Evolutionary conservation across 2,329 filamentous ascomycete genomes (phyloP).

Genomic region (Cercospora brassicicola): DNA sequence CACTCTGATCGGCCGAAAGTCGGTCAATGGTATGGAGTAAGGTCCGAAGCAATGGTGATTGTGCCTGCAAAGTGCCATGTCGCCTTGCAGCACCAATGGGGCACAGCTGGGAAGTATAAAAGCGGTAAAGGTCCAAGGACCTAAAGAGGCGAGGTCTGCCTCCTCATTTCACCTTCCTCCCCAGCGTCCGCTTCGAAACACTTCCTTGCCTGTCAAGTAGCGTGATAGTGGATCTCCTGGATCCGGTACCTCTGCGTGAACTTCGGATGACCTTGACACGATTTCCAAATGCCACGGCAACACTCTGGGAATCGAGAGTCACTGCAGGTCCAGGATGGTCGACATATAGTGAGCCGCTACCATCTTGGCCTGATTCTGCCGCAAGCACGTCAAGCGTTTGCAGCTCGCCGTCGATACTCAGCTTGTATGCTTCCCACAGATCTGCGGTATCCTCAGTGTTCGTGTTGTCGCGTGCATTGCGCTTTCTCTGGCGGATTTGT

Average conservation of each 20-base stretch:
- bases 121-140: background rate
- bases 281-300: conserved; percentile 72
- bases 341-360: conserved; percentile 62
- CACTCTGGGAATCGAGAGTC: conserved; percentile 62
- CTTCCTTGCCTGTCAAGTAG: conserved; percentile 20
- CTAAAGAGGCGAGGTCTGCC: background rate
- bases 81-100: background rate
- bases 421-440: conserved; percentile 57
- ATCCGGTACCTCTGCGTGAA: conserved; percentile 22
- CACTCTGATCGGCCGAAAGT: background rate
- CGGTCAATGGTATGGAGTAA: background rate
- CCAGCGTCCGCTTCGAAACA: conserved; percentile 6
- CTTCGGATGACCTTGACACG: conserved; percentile 64
- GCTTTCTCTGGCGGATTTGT: conserved; percentile 17
- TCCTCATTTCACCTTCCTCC: conserved; percentile 11
- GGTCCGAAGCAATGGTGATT: background rate
- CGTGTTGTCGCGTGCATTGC: conserved; percentile 17
- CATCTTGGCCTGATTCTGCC: conserved; percentile 29
- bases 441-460: conserved; percentile 31
- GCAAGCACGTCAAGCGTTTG: conserved; percentile 42
- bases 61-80: background rate
- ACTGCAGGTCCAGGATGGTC: conserved; percentile 65
- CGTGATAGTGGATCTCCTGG: conserved; percentile 14
- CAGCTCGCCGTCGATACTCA: conserved; percentile 51
- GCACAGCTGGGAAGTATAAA: background rate